Base-by-base conservation (phyloP, 1,139 yeast genomes). In the Meyerozyma elateridarum region DNA sequence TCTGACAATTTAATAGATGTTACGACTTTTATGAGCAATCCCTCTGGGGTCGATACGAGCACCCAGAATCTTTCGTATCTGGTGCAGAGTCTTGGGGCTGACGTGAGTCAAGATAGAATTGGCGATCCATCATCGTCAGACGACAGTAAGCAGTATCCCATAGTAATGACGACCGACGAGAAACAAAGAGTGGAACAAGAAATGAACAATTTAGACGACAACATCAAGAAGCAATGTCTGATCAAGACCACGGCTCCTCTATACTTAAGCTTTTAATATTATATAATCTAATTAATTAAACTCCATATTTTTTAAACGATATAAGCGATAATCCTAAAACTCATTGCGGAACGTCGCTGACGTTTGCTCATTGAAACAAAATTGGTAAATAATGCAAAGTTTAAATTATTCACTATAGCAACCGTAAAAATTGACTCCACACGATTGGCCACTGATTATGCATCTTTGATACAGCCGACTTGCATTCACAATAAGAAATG, bases 1-100 rank as follows among this genome's bases (percentile, higher is more conserved):
- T 60, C 61, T 22, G 73, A 67, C 30, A 64, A 64, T 33, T 52
- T 68, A 34, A 67, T 68, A 13, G 73, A 68, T 41, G 71, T 67
- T 8, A 55, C 68, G 20, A 55, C 71, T 5, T 67, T 68, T 40
- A 51, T 65, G 39, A 56, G 43, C 35, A 47, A 38, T 25, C 40
- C 46, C 2, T 34, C 37, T 14, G 38, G 33, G 18, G 32, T 28
- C 11, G 35, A 19, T 8, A 8, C 9, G 18, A 22, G 15, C 17
- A 11, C 26, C 13, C 28, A 16, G 20, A 29, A 22, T 17, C 8
- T 22, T 6, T 20, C 20, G 22, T 22, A 14, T 18, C 28, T 22
- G 33, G 15, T n/a, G 15, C 14, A 25, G 26, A 28, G 25, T 16
- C 16, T 29, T 3, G 28, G 17, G 15, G 37, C 35, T 12, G 32